Conservation (phyloP, 1,284 basidiomycete species). For the Phellopilus nigrolimitatus region DNA sequence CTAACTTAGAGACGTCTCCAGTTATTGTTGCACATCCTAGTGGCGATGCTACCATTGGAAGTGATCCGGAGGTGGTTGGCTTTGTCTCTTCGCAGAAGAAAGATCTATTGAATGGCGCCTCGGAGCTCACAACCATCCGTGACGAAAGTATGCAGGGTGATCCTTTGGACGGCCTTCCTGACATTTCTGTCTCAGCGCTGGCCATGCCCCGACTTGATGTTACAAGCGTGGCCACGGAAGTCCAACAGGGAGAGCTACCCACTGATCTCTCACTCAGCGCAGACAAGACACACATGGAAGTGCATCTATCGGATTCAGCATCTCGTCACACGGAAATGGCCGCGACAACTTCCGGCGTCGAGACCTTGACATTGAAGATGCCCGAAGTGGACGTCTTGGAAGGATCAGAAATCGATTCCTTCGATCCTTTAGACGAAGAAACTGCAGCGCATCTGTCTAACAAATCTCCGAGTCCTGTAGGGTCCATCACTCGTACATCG, state of each 20-base stretch:
- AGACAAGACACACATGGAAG: constrained; percentile 9
- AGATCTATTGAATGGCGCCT: background rate
- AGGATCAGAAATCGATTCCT: constrained; percentile 3
- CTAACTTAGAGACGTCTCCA: background rate
- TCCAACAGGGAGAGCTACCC: too few relatives aligned
- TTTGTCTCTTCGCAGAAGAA: background rate
- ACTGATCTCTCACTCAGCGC: constrained; percentile 13
- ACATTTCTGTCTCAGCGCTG: constrained; percentile 11
- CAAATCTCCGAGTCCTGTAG: background rate
- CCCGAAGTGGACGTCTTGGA: constrained; percentile 6
- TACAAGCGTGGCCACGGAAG: background rate
- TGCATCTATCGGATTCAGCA: constrained; percentile 4
- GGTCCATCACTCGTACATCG: background rate
- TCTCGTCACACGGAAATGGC: constrained; percentile 11
- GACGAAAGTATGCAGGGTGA: constrained; percentile 5
- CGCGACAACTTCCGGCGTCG: constrained; percentile 13
- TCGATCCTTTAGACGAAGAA: constrained; percentile 13
- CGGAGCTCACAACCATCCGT: constrained; percentile 11
- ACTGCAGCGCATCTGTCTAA: constrained; percentile 7
- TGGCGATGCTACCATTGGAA: background rate
- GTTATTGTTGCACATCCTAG: background rate
- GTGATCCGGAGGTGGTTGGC: background rate
- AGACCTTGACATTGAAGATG: constrained; percentile 12
- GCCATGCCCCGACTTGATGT: constrained; percentile 14
- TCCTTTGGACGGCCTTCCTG: constrained; percentile 5